Evolutionary conservation across 371 early-diverging fungal genomes (phyloP).

Genomic region (Batkoa obscura): DNA sequence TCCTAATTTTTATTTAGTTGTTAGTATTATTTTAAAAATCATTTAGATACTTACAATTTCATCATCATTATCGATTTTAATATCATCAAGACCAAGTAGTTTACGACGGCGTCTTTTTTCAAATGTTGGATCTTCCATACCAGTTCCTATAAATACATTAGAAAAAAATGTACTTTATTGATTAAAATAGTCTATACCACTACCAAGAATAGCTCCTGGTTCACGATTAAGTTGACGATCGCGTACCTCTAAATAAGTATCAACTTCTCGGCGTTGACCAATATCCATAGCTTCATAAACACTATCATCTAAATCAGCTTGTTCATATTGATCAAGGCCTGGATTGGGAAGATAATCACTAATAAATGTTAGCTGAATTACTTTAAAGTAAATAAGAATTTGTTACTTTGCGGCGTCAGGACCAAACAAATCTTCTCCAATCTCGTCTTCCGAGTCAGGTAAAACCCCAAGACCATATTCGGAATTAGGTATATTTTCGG

Average conservation of each 20-base stretch:
- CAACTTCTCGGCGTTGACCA: slow-evolving; percentile 49
- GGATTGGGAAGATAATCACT: slow-evolving; percentile 61
- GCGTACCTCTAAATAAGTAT: slow-evolving; percentile 56
- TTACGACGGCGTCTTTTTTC: neutral
- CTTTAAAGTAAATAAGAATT: slow-evolving; percentile 10
- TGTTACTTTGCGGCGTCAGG: slow-evolving; percentile 24
- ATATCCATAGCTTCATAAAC: slow-evolving; percentile 50
- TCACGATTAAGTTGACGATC: slow-evolving; percentile 32
- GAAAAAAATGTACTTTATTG: neutral
- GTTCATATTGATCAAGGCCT: slow-evolving; percentile 63
- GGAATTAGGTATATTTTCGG: no score
- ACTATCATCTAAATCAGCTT: slow-evolving; percentile 49
- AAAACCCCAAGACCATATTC: no score
- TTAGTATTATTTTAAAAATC: neutral
- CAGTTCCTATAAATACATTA: neutral
- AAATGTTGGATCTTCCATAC: neutral
- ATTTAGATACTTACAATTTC: neutral
- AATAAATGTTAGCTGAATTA: slow-evolving; percentile 10
- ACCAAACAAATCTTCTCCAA: slow-evolving; percentile 73
- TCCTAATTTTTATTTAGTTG: neutral
- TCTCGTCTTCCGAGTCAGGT: no score
- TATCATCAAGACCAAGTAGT: neutral
- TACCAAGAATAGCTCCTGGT: slow-evolving; percentile 1
- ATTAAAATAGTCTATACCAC: neutral
- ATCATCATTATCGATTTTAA: neutral